Base-by-base conservation (phyloP, 495 filamentous ascomycete species). In the Lasiosphaeriaceae sp. region DNA sequence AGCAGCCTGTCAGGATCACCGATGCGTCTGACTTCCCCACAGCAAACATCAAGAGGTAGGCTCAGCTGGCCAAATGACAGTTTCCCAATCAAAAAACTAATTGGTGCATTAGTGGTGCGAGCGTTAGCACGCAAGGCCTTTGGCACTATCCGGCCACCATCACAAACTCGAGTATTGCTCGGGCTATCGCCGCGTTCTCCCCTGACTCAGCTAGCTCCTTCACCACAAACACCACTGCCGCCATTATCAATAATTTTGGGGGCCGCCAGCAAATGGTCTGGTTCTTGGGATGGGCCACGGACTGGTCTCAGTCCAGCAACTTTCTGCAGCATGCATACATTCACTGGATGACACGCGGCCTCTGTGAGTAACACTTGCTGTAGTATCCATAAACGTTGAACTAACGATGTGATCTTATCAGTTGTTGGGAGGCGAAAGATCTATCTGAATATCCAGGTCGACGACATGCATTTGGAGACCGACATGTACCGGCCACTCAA, bases 291-390 rank as follows among this genome's bases (percentile, higher is more conserved):
- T 81, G 79, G 55, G 80, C 80, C 35, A 78, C 79, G 7, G 76
- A 74, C 52, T 86, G 83, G 82, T 77, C 78, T 56, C 63, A 71
- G 14, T 74, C 81, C 8, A 81, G 77, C 61, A 84, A 74, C 62
- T 81, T 73, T 55, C 65, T 86, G 56, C 80, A 83, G 66, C 83
- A 86, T 67, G 79, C 79, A 16, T 85, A 80, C 79, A 84, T 86
- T 56, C 77, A 78, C 59, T 86, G 82, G 82, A 64, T 83, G 11
- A 84, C 81, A 16, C 74, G 80, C 35, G 83, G 83, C 37, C 59
- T 84, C 2, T 79, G 60, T 63, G 47, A 52, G 60, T 54, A 7
- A 0, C 0, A 2, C 5, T 9, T 9, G 8, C 5, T 4, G 11
- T 16, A 11, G 2, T 34, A 9, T 5, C 4, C 2, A 24, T 9